These are phyloP conservation scores for Entophlyctis luteolus DNA, from an alignment of 192 early-diverging fungal genomes.

Conservation along the genomic window DNA sequence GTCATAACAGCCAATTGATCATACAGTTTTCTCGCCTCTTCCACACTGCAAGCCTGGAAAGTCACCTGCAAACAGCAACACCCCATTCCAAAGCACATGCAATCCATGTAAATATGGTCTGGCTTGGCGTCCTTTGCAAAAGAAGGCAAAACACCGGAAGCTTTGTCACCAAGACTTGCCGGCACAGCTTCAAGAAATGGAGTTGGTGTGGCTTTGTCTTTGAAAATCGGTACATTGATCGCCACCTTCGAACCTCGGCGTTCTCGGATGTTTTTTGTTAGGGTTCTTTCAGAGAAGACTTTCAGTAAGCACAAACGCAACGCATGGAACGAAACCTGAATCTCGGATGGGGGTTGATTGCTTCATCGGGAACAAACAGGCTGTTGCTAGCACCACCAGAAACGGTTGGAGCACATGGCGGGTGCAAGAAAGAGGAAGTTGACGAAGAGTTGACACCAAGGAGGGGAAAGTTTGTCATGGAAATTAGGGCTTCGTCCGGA, in stretches of 20 bases:
- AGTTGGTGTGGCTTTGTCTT: constrained; percentile 80
- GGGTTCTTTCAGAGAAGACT: constrained; percentile 48
- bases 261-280: constrained; percentile 89
- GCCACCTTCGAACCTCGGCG: constrained; percentile 89
- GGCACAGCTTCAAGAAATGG: constrained; percentile 78
- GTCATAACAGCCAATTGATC: constrained; percentile 89
- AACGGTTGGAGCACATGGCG: constrained; percentile 57
- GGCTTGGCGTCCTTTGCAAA: constrained; percentile 66
- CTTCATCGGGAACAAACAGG: constrained; percentile 89
- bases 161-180: constrained; percentile 56
- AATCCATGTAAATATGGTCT: constrained; percentile 96
- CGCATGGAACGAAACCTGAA: constrained; percentile 62
- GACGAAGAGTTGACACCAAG: constrained; percentile 58
- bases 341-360: constrained; percentile 90
- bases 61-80: constrained; percentile 97
- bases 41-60: constrained; percentile 89
- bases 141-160: too few species aligned
- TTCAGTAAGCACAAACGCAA: constrained; percentile 25
- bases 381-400: constrained; percentile 61
- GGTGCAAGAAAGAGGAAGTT: constrained; percentile 66
- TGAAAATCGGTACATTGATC: constrained; percentile 95
- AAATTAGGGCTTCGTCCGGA: constrained; percentile 71
- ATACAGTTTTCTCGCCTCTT: constrained; percentile 87
- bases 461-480: constrained; percentile 83
- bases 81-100: constrained; percentile 99